A percentile compares a stretch with the other conserved stretches of the same genome.
These are phyloP conservation scores for Krasilnikovozyma curviuscula DNA, from an alignment of 768 basidiomycete genomes.

Conservation along the genomic window DNA sequence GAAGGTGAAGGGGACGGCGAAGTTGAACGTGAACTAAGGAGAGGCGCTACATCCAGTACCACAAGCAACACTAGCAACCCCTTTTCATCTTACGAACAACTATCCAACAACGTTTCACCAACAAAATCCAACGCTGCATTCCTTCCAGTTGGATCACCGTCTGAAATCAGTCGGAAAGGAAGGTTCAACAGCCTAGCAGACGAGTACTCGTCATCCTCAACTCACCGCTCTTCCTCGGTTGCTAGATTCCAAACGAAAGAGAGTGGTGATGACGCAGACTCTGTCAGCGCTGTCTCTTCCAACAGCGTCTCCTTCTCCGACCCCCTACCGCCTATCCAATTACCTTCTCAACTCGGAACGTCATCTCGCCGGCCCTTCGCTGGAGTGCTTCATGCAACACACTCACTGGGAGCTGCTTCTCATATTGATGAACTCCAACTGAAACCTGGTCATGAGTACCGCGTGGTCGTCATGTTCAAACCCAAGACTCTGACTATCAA, in stretches of 20 bases:
- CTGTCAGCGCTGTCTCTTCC: not conserved
- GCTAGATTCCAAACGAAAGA: not conserved
- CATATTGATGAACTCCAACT: conserved; percentile 24
- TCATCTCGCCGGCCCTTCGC: not conserved
- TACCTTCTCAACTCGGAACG: not conserved
- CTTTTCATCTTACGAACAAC: too few species aligned
- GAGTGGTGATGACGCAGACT: not conserved
- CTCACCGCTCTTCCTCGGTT: not conserved
- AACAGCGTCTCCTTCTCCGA: not conserved
- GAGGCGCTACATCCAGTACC: conserved; percentile 4
- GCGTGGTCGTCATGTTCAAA: conserved; percentile 19
- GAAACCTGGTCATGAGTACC: conserved; percentile 23
- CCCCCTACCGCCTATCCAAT: not conserved
- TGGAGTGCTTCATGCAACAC: not conserved
- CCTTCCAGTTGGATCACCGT: not conserved
- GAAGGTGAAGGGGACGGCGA: conserved; percentile 22
- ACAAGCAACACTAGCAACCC: not conserved
- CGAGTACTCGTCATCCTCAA: not conserved
- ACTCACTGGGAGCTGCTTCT: not conserved
- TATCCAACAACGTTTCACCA: too few species aligned
- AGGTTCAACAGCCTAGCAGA: conserved; percentile 1
- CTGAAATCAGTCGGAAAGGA: not conserved
- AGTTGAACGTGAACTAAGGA: conserved; percentile 17
- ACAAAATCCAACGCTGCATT: too few species aligned
- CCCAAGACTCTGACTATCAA: conserved; percentile 13